Evolutionary conservation across 2,329 filamentous ascomycete species (phyloP), one percentile per base, ranked within the genome.

Genomic region (Exophiala oligosperma): DNA sequence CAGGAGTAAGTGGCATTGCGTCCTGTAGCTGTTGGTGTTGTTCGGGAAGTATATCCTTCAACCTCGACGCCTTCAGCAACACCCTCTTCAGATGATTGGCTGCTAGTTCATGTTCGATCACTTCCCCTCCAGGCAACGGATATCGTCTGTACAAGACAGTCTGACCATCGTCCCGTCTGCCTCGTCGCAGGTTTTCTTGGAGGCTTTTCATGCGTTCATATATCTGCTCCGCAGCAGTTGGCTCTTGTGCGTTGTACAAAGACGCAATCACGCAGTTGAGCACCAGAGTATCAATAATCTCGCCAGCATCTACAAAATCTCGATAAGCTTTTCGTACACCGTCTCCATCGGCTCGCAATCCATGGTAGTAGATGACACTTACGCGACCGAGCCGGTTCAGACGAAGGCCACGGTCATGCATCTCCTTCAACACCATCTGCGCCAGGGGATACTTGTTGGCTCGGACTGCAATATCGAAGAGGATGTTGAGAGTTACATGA

Each of bases 381-480:
- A 92, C 87, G 62, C 92, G 86, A 64, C 94, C 91, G 70, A 88
- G 92, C 14, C 93, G 88, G 67, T 90, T 90, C 66, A 88, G 86
- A 11, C 77, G 72, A 52, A 93, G 76, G 0, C 84, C 82, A 29
- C 94, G 86, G 12, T 72, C 76, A 50, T 81, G 78, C 87, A 97
- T 92, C 74, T 97, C 92, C 56, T 84, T 80, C 66, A 92, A 85
- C 9, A 97, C 84, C 76, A 91, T 90, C 67, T 97, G 90, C 2
- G 92, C 92, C 23, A 97, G 83, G 1, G 80, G 79, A 64, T 89
- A 96, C 69, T 95, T 94, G 40, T 90, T 89, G 0, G 91, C 86
- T 72, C 94, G 95, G 65, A 91, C 84, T 1, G 94, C 91, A 9
- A 91, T 83, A 69, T 97, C 90, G 67, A 96, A 97, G 11, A 99